Conservation (phyloP, 2,329 filamentous ascomycete genomes). For the Tolypocladium tropicale region DNA sequence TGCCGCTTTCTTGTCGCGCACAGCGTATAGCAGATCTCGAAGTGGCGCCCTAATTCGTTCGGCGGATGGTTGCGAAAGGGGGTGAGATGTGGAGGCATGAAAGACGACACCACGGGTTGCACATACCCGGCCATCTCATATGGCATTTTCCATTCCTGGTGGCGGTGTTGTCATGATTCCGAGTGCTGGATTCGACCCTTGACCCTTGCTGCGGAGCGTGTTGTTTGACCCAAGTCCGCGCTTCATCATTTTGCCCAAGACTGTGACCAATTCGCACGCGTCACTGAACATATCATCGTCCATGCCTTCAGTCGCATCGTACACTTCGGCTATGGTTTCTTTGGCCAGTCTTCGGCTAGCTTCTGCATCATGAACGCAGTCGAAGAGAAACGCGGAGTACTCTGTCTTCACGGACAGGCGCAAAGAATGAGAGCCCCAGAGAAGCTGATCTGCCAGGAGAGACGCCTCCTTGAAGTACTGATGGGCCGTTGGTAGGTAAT, state of each 20-base stretch:
- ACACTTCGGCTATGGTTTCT: conserved; percentile 79
- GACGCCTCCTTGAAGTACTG: conserved; percentile 73
- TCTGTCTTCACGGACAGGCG: conserved; percentile 86
- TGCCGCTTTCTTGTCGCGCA: neutral
- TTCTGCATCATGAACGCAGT: conserved; percentile 76
- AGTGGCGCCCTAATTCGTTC: neutral
- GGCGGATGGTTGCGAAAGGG: neutral
- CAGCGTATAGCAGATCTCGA: neutral
- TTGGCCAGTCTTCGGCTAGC: conserved; percentile 68
- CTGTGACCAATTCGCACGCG: conserved; percentile 76
- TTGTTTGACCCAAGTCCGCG: conserved; percentile 44
- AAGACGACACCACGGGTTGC: neutral
- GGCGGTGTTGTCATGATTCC: conserved; percentile 13
- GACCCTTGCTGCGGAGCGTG: conserved; percentile 20
- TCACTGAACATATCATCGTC: conserved; percentile 93
- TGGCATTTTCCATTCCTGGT: conserved; percentile 33
- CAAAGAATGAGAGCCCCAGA: conserved; percentile 83
- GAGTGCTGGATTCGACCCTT: conserved; percentile 16
- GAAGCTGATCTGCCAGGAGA: conserved; percentile 59
- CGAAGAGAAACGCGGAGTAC: conserved; percentile 86
- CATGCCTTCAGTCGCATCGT: conserved; percentile 83
- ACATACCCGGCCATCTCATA: conserved; percentile 14
- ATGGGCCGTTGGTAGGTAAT: conserved; percentile 78
- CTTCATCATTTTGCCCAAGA: conserved; percentile 82
- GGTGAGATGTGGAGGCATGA: neutral